A percentile compares a stretch with the other conserved stretches of the same genome.
These are phyloP conservation scores for Elaeagnus macrophylla DNA, from an alignment of 306 rosid species.

Conservation along the genomic window DNA sequence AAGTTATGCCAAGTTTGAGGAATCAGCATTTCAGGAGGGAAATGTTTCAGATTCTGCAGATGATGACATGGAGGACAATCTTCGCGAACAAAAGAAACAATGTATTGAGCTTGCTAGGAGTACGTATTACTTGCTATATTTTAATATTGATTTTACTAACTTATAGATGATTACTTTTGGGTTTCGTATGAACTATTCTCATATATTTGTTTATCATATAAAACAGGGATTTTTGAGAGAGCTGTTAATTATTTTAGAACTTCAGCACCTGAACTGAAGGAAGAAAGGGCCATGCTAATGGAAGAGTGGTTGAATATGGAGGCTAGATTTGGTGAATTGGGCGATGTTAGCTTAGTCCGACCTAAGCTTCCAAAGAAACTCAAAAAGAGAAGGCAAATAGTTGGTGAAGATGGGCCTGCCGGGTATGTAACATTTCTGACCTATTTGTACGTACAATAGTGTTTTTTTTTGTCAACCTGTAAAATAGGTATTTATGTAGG, in stretches of 20 bases:
- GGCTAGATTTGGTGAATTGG: conserved; percentile 55
- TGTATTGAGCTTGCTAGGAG: conserved; percentile 67
- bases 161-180: conserved; percentile 9
- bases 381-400: conserved; percentile 69
- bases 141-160: conserved; percentile 3
- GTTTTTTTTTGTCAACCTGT: too few relatives aligned
- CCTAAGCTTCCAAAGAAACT: conserved; percentile 87
- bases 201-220: background rate
- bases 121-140: conserved; percentile 28
- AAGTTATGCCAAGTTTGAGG: conserved; percentile 77
- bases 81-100: conserved; percentile 42
- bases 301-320: conserved; percentile 93
- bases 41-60: conserved; percentile 23
- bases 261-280: conserved; percentile 89
- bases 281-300: conserved; percentile 85
- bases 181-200: conserved; percentile 6
- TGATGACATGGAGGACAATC: conserved; percentile 18
- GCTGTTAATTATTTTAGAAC: conserved; percentile 71
- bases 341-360: conserved; percentile 69
- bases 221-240: conserved; percentile 75
- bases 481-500: too few relatives aligned
- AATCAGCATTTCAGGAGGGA: conserved; percentile 41
- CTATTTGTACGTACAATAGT: too few relatives aligned
- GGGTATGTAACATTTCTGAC: conserved; percentile 42
- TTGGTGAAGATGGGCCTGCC: conserved; percentile 66